phyloP scores from a whole-genome alignment of 1,284 basidiomycete genomes.

The Ustilago curta region DNA sequence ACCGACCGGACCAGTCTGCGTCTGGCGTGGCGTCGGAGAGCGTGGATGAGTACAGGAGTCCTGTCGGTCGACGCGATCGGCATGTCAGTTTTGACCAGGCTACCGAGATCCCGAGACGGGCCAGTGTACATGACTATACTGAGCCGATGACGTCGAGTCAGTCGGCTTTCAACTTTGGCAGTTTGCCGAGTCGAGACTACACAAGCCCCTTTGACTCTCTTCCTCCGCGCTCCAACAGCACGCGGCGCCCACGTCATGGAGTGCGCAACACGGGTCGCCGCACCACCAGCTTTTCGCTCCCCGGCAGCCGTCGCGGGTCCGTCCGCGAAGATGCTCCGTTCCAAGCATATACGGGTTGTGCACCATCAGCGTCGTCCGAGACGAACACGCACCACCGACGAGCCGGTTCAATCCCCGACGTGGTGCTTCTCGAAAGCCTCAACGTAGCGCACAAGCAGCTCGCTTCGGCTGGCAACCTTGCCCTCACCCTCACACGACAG shows the following conservation, averaged over 20 bases:
- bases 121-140: conserved; percentile 16
- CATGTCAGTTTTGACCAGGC: conserved; percentile 48
- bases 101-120: conserved; percentile 15
- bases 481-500: conserved; percentile 57
- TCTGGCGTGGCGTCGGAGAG: conserved; percentile 10
- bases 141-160: conserved; percentile 28
- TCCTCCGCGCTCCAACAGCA: conserved; percentile 46
- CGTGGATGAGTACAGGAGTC: conserved; percentile 2
- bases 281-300: conserved; percentile 46
- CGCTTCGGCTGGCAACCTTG: conserved; percentile 52
- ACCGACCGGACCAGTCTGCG: conserved; percentile 32
- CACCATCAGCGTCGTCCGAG: background rate
- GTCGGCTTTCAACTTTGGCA: conserved; percentile 29
- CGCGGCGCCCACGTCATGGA: conserved; percentile 33
- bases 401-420: conserved; percentile 33
- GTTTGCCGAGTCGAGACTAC: conserved; percentile 14
- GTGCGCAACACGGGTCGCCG: conserved; percentile 25
- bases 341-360: conserved; percentile 1
- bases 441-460: conserved; percentile 59
- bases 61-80: conserved; percentile 15
- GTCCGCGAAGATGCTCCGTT: conserved; percentile 33
- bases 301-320: conserved; percentile 49
- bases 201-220: conserved; percentile 34
- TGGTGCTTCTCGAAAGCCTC: conserved; percentile 50
- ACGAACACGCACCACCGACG: conserved; percentile 21